phyloP scores from a whole-genome alignment of 108 stramenopile genomes.

The Pseudonitzschia pungens region DNA sequence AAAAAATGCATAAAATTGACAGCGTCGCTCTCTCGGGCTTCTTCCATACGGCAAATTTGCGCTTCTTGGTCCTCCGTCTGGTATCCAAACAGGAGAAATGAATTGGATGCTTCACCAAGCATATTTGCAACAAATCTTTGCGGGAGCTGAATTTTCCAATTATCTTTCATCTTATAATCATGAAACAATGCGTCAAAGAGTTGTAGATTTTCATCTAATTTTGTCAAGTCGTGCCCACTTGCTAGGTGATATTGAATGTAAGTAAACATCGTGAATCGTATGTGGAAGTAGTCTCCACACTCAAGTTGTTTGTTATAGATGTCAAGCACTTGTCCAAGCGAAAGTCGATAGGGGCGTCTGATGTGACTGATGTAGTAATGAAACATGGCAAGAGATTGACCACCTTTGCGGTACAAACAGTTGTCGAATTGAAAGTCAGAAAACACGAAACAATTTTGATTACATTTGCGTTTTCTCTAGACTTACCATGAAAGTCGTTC shows the following conservation, averaged over 20 bases:
- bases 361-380: constrained; percentile 36
- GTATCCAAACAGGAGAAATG: constrained; percentile 27
- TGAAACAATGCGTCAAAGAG: constrained; percentile 23
- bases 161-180: constrained; percentile 27
- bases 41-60: constrained; percentile 9
- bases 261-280: constrained; percentile 26
- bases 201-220: constrained; percentile 25
- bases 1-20: constrained; percentile 26
- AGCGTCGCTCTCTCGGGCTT: constrained; percentile 15
- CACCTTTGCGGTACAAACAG: neutral
- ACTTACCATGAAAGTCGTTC: constrained; percentile 24
- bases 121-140: constrained; percentile 25
- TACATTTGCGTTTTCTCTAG: neutral
- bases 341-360: constrained; percentile 22
- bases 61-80: constrained; percentile 17
- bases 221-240: constrained; percentile 27
- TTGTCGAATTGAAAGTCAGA: neutral
- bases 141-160: constrained; percentile 25
- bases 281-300: constrained; percentile 30
- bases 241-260: constrained; percentile 37
- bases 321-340: constrained; percentile 21
- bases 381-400: constrained; percentile 25
- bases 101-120: constrained; percentile 23
- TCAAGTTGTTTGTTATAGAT: constrained; percentile 40
- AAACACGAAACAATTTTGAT: neutral